These are phyloP conservation scores for Pseudogymnoascus verrucosus DNA, from an alignment of 2,329 filamentous ascomycete species.

Conservation along the genomic window DNA sequence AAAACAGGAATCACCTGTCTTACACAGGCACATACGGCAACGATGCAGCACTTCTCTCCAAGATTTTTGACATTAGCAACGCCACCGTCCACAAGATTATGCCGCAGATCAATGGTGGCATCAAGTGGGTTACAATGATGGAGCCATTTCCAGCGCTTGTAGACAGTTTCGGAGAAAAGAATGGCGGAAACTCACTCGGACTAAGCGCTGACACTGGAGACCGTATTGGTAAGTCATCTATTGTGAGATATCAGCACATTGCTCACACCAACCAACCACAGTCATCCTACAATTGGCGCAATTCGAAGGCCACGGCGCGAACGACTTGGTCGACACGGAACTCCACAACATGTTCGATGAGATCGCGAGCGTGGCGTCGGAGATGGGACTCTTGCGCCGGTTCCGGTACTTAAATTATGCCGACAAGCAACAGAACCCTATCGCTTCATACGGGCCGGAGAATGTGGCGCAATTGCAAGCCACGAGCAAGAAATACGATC, in stretches of 20 bases:
- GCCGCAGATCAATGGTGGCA: background rate
- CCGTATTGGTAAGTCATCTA: background rate
- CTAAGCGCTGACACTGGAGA: background rate
- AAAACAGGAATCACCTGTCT: background rate
- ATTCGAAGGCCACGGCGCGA: background rate
- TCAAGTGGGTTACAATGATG: conserved; percentile 4
- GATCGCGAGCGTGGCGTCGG: background rate
- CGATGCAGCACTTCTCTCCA: background rate
- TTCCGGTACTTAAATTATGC: conserved; percentile 15
- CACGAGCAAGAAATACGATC: conserved; percentile 31
- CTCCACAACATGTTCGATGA: background rate
- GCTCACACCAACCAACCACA: background rate
- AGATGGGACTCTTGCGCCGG: conserved; percentile 9
- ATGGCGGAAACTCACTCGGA: conserved; percentile 9
- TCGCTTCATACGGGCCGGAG: conserved; percentile 31
- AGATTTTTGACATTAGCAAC: conserved; percentile 9
- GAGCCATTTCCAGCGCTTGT: background rate
- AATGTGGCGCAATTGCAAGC: conserved; percentile 30
- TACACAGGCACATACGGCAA: conserved; percentile 9
- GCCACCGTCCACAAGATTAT: conserved; percentile 8
- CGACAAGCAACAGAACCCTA: conserved; percentile 5
- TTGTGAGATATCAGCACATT: background rate
- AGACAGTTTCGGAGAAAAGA: background rate
- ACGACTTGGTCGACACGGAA: background rate
- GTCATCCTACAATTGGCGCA: background rate